Evolutionary conservation across 2,329 filamentous ascomycete species (phyloP).

Genomic region (Beauveria bassiana): DNA sequence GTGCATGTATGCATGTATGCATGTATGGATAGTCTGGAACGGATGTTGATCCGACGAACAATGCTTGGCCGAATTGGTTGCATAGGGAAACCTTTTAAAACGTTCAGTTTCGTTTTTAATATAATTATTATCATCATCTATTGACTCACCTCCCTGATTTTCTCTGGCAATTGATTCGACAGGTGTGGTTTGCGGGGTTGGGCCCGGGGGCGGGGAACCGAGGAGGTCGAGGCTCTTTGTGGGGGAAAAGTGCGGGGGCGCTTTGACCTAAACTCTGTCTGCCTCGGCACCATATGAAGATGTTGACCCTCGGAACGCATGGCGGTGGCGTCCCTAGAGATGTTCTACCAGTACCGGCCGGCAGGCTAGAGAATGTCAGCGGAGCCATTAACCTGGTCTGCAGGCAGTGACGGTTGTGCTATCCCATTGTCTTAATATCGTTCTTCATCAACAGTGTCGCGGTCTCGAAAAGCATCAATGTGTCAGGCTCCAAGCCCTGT

Average conservation of each 20-base stretch:
- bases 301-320: not conserved
- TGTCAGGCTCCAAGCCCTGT: not conserved
- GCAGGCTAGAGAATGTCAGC: too few relatives aligned
- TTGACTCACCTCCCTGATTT: not conserved
- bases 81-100: not conserved
- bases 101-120: too few relatives aligned
- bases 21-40: too few relatives aligned
- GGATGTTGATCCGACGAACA: too few relatives aligned
- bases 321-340: constrained; percentile 1
- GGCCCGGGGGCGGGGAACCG: not conserved
- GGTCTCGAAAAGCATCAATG: too few relatives aligned
- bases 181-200: not conserved
- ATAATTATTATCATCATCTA: not conserved
- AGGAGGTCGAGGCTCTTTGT: constrained; percentile 6
- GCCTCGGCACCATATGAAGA: not conserved
- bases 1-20: too few relatives aligned
- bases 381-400: too few relatives aligned
- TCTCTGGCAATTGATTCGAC: not conserved
- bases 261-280: not conserved
- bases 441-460: too few relatives aligned
- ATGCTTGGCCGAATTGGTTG: too few relatives aligned
- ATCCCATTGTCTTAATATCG: not conserved
- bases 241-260: constrained; percentile 5
- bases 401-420: not conserved
- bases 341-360: too few relatives aligned